Conservation (phyloP, 768 basidiomycete species). For the Boletus reticuloceps region DNA sequence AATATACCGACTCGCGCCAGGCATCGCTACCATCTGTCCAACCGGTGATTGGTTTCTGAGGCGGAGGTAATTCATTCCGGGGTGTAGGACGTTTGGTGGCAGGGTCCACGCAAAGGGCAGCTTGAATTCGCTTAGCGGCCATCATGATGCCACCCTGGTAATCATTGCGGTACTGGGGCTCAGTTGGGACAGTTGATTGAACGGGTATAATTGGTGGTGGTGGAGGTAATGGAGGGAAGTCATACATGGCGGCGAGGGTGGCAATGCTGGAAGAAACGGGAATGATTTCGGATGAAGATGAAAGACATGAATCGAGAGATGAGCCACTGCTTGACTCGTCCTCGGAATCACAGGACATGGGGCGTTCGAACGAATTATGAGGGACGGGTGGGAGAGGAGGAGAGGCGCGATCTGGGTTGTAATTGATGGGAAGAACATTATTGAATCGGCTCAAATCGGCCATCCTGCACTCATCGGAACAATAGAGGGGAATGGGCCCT, state of each 20-base stretch:
- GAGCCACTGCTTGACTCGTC: slow-evolving; percentile 42
- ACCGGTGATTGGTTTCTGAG: slow-evolving; percentile 50
- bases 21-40: slow-evolving; percentile 68
- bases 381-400: slow-evolving; percentile 42
- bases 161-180: slow-evolving; percentile 34
- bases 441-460: slow-evolving; percentile 49
- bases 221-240: slow-evolving; percentile 55
- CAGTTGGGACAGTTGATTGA: slow-evolving; percentile 22
- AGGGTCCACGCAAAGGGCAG: slow-evolving; percentile 43
- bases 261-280: slow-evolving; percentile 33
- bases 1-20: slow-evolving; percentile 67
- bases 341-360: slow-evolving; percentile 31
- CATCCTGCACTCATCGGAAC: slow-evolving; percentile 73
- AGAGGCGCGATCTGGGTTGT: slow-evolving; percentile 44
- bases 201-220: slow-evolving; percentile 41
- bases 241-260: slow-evolving; percentile 38
- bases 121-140: slow-evolving; percentile 56
- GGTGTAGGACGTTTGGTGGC: slow-evolving; percentile 35
- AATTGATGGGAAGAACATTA: slow-evolving; percentile 43
- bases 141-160: slow-evolving; percentile 68
- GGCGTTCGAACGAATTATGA: slow-evolving; percentile 35
- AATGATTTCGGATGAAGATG: slow-evolving; percentile 22
- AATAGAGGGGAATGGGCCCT: slow-evolving; percentile 77
- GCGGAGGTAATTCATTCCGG: slow-evolving; percentile 33
- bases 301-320: slow-evolving; percentile 35